A percentile compares a stretch with the other conserved stretches of the same genome.
Evolutionary conservation across 148 eudicot genomes (phyloP).

Genomic region (Fagopyrum esculentum): DNA sequence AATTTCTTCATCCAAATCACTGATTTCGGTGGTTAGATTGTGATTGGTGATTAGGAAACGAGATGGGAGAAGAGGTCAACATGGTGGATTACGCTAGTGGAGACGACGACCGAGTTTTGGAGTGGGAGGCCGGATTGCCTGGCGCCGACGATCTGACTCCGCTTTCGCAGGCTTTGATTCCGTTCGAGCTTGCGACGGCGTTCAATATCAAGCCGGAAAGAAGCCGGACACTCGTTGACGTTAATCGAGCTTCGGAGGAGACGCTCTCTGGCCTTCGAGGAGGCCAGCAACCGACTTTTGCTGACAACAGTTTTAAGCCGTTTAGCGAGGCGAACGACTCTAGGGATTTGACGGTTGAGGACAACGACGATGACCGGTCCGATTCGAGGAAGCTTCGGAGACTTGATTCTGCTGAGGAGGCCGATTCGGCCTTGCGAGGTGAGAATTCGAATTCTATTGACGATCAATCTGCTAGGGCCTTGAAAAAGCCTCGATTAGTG

Average conservation of each 20-base stretch:
- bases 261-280: conserved; percentile 38
- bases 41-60: background rate
- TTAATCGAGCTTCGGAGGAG: conserved; percentile 40
- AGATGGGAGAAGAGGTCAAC: conserved; percentile 31
- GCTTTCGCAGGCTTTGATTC: conserved; percentile 41
- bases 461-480: conserved; percentile 25
- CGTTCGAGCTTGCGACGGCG: conserved; percentile 46
- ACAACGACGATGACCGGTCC: conserved; percentile 26
- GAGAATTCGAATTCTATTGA: conserved; percentile 19
- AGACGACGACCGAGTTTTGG: conserved; percentile 31
- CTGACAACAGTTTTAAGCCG: conserved; percentile 20
- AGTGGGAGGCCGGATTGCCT: conserved; percentile 60
- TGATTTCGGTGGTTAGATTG: background rate
- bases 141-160: conserved; percentile 42
- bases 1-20: background rate
- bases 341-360: conserved; percentile 10
- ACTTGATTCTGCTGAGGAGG: conserved; percentile 21
- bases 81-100: conserved; percentile 25
- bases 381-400: conserved; percentile 31
- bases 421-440: conserved; percentile 6
- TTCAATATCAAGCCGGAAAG: conserved; percentile 50
- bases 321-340: conserved; percentile 7
- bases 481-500: conserved; percentile 63
- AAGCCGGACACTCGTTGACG: conserved; percentile 34
- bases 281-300: conserved; percentile 9